Evolutionary conservation across 1,284 basidiomycete genomes (phyloP), one percentile per base, ranked within the genome.

Genomic region (Melampsora abietis-canadensis): DNA sequence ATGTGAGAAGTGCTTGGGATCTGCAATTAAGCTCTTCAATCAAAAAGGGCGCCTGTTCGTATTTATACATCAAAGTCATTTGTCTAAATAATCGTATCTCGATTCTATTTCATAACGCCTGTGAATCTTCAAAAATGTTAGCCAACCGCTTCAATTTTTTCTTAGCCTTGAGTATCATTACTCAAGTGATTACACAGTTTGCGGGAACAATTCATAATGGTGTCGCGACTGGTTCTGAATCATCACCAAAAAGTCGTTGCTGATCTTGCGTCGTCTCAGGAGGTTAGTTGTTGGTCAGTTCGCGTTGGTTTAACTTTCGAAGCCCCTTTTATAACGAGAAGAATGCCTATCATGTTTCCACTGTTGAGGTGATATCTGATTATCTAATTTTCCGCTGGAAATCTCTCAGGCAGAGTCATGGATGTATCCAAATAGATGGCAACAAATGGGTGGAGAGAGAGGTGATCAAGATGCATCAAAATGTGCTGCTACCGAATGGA

Each of bases 401-500:
- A 14, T 44, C 14, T 44, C 8, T 21, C 24, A 74, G 70, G 66
- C 63, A 14, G 88, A 89, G 78, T 82, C 87, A 37, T 89, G 88
- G 88, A 89, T 89, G 88, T 82, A 88, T n/a, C 88, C 88, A 2
- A 81, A 77, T 85, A 88, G 87, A 83, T 90, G 88, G 88, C 69
- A 83, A 0, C 81, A 82, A 4, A 89, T 90, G 88, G 88, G 88
- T 31, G 88, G 88, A 3, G 77, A 89, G 78, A 77, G 77, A 7
- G 88, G 87, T 79, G 68, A 77, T 54, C 83, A 85, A 66, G 88
- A 88, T 77, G 60, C 46, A 4, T 84, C 85, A 0, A 80, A 78
- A 12, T 89, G 88, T 78, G 87, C 88, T 62, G 83, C 82, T 1
- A 84, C 85, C 17, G 88, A 89, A 82, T 88, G 86, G 88, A 54